Base-by-base conservation (phyloP, 192 early-diverging fungal species). In the Coemansia sp. region DNA sequence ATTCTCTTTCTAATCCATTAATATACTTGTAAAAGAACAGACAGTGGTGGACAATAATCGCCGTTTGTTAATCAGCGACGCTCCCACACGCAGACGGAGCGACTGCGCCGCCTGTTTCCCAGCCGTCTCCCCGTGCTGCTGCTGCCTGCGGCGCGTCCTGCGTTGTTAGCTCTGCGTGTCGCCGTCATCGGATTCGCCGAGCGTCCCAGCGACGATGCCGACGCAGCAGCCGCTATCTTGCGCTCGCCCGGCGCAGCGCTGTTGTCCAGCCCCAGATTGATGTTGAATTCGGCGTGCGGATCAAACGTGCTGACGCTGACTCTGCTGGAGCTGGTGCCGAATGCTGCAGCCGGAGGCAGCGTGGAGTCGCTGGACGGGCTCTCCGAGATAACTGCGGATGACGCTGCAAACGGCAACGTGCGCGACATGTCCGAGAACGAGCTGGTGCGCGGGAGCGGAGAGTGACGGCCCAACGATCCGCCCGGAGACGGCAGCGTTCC, bases 1-100 rank as follows among this genome's bases (percentile, higher is more conserved):
- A 18, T 18, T 49, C 43, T 45, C 5, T 12, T 49, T 49, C 19
- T 12, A 49, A 49, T 3, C 16, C 6, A 16, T 5, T 15, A 6
- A 16, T 16, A 16, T 48, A n/a, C 3, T 49, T 18, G 16, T 19
- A 19, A 6, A 4, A 49, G 15, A 15, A 16, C 8, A 45, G 2
- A 1, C 43, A 45, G 13, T 45, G 13, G 43, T 2, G 43, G 10
- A 45, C 13, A 6, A 15, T 12, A 12, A 45, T 5, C 1, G 8
- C 4, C 43, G 39, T 4, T 62, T 11, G 61, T 26, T 45, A n/a
- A n/a, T 47, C 16, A 67, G 6, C 45, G 65, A 10, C 65, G 46
- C 69, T 60, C 77, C 72, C 77, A 80, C 0, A 65, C 56, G 12
- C 77, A 72, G 11, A 80, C 67, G 13, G 77, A 80, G 10, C 67